These are phyloP conservation scores for Pythium biforme DNA, from an alignment of 352 stramenopile species.

Conservation along the genomic window DNA sequence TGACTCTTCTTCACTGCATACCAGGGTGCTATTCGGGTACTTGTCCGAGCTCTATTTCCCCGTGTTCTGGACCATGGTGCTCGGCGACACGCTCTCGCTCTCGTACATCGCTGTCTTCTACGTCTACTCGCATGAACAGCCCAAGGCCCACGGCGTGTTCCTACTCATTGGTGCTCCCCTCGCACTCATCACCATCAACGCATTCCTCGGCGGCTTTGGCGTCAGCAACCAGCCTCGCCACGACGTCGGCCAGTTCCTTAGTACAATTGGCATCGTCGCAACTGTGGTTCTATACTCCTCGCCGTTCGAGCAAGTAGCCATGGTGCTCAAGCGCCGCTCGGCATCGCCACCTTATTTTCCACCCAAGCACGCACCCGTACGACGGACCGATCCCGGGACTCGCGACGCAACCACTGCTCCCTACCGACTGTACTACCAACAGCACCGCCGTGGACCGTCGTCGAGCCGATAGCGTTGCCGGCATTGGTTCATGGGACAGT, in stretches of 20 bases:
- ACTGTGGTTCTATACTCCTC: conserved; percentile 50
- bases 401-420: not conserved
- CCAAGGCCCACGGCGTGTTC: conserved; percentile 38
- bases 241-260: conserved; percentile 29
- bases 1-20: too few species aligned
- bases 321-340: too few species aligned
- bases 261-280: conserved; percentile 40
- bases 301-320: conserved; percentile 42
- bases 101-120: conserved; percentile 51
- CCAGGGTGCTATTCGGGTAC: conserved; percentile 39
- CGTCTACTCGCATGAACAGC: conserved; percentile 36
- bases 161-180: conserved; percentile 21
- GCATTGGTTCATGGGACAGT: too few species aligned
- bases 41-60: conserved; percentile 38
- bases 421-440: too few species aligned
- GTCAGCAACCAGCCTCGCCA: conserved; percentile 30
- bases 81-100: conserved; percentile 36
- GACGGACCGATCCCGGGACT: conserved; percentile 1
- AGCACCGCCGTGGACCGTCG: too few species aligned
- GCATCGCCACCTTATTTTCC: conserved; percentile 48
- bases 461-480: too few species aligned
- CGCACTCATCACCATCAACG: conserved; percentile 35
- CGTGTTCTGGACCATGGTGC: conserved; percentile 40
- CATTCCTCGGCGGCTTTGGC: conserved; percentile 34
- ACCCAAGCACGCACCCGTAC: conserved; percentile 29